Percentiles rank a stretch among this genome's conserved stretches.
Evolutionary conservation across 2,329 filamentous ascomycete species (phyloP).

Genomic region (Botryotinia convoluta): DNA sequence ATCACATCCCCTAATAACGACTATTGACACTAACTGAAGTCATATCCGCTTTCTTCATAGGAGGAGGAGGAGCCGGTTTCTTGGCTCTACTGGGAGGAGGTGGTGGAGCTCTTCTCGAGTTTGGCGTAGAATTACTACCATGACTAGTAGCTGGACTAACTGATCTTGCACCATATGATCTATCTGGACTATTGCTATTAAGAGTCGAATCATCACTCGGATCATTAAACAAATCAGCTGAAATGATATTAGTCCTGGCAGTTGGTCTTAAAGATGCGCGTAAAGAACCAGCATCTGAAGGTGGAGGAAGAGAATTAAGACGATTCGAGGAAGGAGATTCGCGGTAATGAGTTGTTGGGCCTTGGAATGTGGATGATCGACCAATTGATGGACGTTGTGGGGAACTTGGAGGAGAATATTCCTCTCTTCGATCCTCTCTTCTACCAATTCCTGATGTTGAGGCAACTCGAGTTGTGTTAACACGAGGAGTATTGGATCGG

Average conservation of each 20-base stretch:
- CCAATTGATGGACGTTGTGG: slow-evolving; percentile 46
- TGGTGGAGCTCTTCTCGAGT: slow-evolving; percentile 53
- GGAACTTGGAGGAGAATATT: slow-evolving; percentile 32
- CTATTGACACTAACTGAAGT: slow-evolving; percentile 20
- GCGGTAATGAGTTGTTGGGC: slow-evolving; percentile 50
- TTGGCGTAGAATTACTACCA: slow-evolving; percentile 46
- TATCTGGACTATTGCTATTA: slow-evolving; percentile 49
- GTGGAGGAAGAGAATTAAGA: slow-evolving; percentile 45
- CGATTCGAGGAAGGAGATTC: slow-evolving; percentile 49
- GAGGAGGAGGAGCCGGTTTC: slow-evolving; percentile 64
- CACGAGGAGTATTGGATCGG: slow-evolving; percentile 41
- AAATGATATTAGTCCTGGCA: slow-evolving; percentile 1
- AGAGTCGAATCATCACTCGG: slow-evolving; percentile 49
- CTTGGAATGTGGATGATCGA: slow-evolving; percentile 58
- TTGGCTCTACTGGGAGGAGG: slow-evolving; percentile 62
- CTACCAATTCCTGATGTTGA: slow-evolving; percentile 30
- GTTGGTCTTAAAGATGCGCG: slow-evolving; percentile 40
- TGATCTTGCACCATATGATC: slow-evolving; percentile 48
- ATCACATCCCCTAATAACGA: background rate
- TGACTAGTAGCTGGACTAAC: slow-evolving; percentile 54
- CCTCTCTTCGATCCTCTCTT: slow-evolving; percentile 31
- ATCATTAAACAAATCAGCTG: slow-evolving; percentile 48
- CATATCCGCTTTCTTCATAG: slow-evolving; percentile 54
- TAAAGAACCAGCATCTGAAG: slow-evolving; percentile 44
- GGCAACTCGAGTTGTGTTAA: slow-evolving; percentile 28